Conservation (phyloP, 805 yeast species). For the Schwanniomyces polymorphus region DNA sequence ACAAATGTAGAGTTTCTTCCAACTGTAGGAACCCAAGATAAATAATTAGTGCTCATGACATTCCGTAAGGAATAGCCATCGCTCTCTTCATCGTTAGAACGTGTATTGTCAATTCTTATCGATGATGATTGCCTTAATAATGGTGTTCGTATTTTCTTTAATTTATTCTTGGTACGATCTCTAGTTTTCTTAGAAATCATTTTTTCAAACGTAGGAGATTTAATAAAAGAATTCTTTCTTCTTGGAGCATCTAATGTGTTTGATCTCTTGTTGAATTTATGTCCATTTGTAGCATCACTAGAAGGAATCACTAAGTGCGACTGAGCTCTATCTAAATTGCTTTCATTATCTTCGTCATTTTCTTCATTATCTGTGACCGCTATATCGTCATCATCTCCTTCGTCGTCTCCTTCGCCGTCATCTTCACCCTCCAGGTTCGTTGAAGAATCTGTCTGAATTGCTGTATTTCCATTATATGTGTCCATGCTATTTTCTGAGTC, state of each 20-base stretch:
- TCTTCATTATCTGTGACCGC: slow-evolving; percentile 4
- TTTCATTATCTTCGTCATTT: slow-evolving; percentile 11
- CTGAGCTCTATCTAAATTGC: slow-evolving; percentile 19
- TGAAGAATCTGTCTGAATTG: background rate
- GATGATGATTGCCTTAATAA: background rate
- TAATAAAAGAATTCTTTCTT: slow-evolving; percentile 14
- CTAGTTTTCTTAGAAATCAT: slow-evolving; percentile 14
- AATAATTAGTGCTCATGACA: slow-evolving; percentile 58
- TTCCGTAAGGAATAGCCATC: slow-evolving; percentile 13
- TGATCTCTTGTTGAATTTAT: slow-evolving; percentile 42
- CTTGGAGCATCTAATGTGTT: slow-evolving; percentile 44
- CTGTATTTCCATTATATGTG: background rate
- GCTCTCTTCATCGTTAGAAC: slow-evolving; percentile 12
- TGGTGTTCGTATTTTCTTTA: slow-evolving; percentile 10
- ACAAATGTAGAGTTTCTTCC: slow-evolving; percentile 94
- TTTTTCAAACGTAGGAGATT: slow-evolving; percentile 52
- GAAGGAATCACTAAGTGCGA: slow-evolving; percentile 36
- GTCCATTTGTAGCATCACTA: slow-evolving; percentile 32
- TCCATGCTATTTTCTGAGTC: slow-evolving; percentile 3
- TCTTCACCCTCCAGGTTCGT: slow-evolving; percentile 5
- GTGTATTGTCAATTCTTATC: background rate
- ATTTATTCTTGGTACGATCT: slow-evolving; percentile 2
- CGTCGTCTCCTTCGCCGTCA: slow-evolving; percentile 7
- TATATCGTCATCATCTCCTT: slow-evolving; percentile 8
- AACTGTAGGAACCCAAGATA: slow-evolving; percentile 88